Evolutionary conservation across 768 basidiomycete species (phyloP), one percentile per base, ranked within the genome.

Genomic region (Clitopilus hobsonii): DNA sequence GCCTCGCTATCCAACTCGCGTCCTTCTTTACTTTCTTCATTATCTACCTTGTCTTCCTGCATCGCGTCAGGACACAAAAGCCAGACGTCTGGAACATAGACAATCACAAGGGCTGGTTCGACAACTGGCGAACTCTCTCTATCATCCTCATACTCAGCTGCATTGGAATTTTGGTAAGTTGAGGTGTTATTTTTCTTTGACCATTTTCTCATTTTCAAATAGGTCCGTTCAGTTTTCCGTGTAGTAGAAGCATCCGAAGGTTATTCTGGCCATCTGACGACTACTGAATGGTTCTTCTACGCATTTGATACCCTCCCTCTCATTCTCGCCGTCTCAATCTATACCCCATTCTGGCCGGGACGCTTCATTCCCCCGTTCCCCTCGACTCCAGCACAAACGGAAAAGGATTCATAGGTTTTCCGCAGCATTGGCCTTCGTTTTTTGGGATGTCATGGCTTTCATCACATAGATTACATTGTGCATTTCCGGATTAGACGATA

Each of bases 201-300:
- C 7, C 41, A 13, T 18, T 1, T 28, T 16, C 13, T 23, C 32
- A 36, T 36, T 36, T 36, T 13, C 14, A 10, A 20, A 25, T 49
- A 85, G 85, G 75, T 87, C 58, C 87, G 88, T 54, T 88, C 84
- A 32, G 66, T 75, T 1, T 91, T 83, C 70, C 71, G 78, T 63
- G 75, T 76, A 10, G 71, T 77, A 16, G 88, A 91, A 60, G 74
- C 83, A 25, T 78, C 81, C 2, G 71, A 87, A 66, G 89, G 89
- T n/a, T 88, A 72, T 65, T 56, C 66, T 22, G 85, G 85, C 2
- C 70, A 71, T 30, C 74, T 89, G 18, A 75, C 81, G 5, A 83
- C 75, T 1, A 78, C 76, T 3, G 86, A 89, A 65, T 66, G 63
- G 2, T 81, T 76, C 60, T 88, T 91, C 66, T 91, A 88, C 63